Base-by-base conservation (phyloP, 2,329 filamentous ascomycete genomes). In the Epichloe sp. region DNA sequence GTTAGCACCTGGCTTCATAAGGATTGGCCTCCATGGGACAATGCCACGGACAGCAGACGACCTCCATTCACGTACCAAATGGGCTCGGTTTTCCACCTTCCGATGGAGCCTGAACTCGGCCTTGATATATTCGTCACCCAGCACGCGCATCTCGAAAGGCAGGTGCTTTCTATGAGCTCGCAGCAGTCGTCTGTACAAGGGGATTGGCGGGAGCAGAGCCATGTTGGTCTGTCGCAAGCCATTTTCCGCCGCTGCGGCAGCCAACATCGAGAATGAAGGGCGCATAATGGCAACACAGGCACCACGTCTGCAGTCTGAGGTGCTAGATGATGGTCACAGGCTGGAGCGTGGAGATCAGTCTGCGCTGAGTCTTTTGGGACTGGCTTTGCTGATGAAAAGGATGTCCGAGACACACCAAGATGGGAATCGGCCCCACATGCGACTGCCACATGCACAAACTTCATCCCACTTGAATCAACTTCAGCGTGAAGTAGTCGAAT, bases 41-140 rank as follows among this genome's bases (percentile, higher is more conserved):
- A 3, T 10, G 31, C 31, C 31, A 11, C 31, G 31, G 31, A 31
- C 31, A 31, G 31, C 31, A 31, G 31, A 31, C 8, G 31, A 10
- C 31, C 31, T 35, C 10, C 4, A 35, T 19, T 17, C 14, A 47
- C 80, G 55, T 74, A 94, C 89, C 68, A 98, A 80, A 64, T 97
- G 91, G 26, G 88, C 79, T 0, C 93, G 90, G 62, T 97, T 97
- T 54, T 97, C 91, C 47, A 94, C 80, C 36, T 81, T 76, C 54
- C 78, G 78, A 63, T 97, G 93, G 1, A 86, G 85, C 54, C 88
- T 78, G 60, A 97, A 98, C 71, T 98, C 93, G 44, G 82, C 80
- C 71, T 94, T 96, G 65, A 97, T 76, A 68, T 97, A 98, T 65
- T 89, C 81, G 63, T 98, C 93, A 4, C 93, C 93, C 7, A 98